Conservation (phyloP, 345 rosid species). For the Psidium guajava region DNA sequence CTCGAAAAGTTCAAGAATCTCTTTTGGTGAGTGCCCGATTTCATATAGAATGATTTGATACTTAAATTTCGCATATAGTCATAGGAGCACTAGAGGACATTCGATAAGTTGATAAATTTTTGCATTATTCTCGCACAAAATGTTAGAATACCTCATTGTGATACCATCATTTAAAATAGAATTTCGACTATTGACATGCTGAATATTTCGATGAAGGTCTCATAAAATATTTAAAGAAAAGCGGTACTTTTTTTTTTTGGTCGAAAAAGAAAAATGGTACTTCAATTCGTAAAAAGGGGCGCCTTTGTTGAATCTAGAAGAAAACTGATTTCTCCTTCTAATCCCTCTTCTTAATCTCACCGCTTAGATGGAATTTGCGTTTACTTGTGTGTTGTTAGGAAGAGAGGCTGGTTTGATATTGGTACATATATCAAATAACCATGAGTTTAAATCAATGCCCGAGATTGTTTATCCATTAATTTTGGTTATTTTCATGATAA, state of each 20-base stretch:
- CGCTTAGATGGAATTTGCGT: neutral
- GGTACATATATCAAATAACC: too few species aligned
- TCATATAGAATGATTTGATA: neutral
- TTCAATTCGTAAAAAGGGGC: neutral
- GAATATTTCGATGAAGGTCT: neutral
- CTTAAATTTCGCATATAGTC: neutral
- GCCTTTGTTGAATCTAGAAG: neutral
- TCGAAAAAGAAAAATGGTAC: too few species aligned
- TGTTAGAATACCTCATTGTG: neutral
- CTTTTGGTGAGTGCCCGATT: neutral
- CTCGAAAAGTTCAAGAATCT: neutral
- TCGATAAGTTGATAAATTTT: neutral
- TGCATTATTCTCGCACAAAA: too few species aligned
- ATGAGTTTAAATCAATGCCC: neutral
- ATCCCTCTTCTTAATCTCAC: neutral
- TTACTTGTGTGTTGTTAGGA: neutral
- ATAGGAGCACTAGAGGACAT: neutral
- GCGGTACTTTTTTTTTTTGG: too few species aligned
- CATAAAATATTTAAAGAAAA: neutral
- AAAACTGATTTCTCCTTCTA: neutral
- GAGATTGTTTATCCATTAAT: neutral
- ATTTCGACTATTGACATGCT: neutral
- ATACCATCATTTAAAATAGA: neutral
- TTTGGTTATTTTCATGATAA: too few species aligned
- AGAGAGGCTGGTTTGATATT: too few species aligned